Percentiles rank a stretch among this genome's conserved stretches.
Conservation (phyloP, 192 early-diverging fungal genomes). For the Chytriomyces hyalinus region DNA sequence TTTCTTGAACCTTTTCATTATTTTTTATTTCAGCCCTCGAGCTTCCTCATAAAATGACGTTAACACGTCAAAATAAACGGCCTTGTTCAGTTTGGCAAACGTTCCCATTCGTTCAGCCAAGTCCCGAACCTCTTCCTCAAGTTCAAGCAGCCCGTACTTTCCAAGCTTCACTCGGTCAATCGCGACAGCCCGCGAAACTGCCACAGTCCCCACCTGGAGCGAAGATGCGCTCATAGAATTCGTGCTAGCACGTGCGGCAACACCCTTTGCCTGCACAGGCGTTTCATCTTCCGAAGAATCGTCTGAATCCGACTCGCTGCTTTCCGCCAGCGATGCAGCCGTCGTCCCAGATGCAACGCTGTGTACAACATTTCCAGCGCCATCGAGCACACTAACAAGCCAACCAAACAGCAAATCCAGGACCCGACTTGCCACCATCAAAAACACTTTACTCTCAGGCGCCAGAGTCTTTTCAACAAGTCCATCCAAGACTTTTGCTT, state of each 20-base stretch:
- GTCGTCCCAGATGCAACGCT: not conserved
- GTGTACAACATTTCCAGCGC: not conserved
- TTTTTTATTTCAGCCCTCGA: not conserved
- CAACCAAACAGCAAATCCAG: slow-evolving; percentile 8
- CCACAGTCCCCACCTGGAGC: not conserved
- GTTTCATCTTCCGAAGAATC: slow-evolving; percentile 1
- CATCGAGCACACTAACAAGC: slow-evolving; percentile 1
- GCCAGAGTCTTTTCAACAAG: slow-evolving; percentile 54
- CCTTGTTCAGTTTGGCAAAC: slow-evolving; percentile 45
- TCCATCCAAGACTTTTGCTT: slow-evolving; percentile 25
- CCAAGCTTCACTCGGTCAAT: slow-evolving; percentile 38
- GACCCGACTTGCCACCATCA: slow-evolving; percentile 47
- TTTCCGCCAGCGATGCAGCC: too few species aligned
- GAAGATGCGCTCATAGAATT: not conserved
- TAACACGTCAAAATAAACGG: slow-evolving; percentile 37
- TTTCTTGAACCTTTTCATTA: not conserved
- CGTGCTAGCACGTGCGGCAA: not conserved
- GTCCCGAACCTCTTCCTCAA: slow-evolving; percentile 46
- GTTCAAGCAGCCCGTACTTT: slow-evolving; percentile 42
- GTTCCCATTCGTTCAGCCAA: slow-evolving; percentile 41
- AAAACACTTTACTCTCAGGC: slow-evolving; percentile 48
- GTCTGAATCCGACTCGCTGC: not conserved
- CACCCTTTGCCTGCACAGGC: not conserved
- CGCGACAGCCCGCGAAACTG: not conserved
- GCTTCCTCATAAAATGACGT: slow-evolving; percentile 29